These are phyloP conservation scores for Myrmaecium sp. DNA, from an alignment of 2,329 filamentous ascomycete genomes.

Conservation along the genomic window DNA sequence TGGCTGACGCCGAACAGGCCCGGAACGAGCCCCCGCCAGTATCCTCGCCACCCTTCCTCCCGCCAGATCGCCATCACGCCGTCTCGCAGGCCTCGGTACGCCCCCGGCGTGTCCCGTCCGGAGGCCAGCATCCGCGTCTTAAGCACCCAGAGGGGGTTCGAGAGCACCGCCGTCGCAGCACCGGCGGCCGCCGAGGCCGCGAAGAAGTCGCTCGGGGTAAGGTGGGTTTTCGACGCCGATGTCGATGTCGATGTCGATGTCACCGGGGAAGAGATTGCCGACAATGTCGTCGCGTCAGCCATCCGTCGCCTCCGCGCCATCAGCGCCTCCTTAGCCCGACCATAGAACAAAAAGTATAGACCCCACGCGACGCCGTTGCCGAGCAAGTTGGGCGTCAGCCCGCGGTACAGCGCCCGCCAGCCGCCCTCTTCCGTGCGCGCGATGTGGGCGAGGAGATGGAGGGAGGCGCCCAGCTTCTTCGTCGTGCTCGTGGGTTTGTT, in stretches of 20 bases:
- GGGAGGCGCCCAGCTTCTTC: slow-evolving; percentile 34
- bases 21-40: slow-evolving; percentile 75
- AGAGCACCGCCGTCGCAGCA: slow-evolving; percentile 63
- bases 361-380: slow-evolving; percentile 87
- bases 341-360: slow-evolving; percentile 63
- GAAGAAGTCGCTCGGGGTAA: slow-evolving; percentile 86
- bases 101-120: slow-evolving; percentile 54
- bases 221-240: too few relatives aligned
- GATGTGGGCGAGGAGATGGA: slow-evolving; percentile 35
- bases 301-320: too few relatives aligned
- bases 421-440: slow-evolving; percentile 37
- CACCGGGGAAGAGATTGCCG: too few relatives aligned
- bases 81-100: slow-evolving; percentile 61
- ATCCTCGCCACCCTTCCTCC: slow-evolving; percentile 59
- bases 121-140: slow-evolving; percentile 95
- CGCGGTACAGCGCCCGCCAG: slow-evolving; percentile 64
- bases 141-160: slow-evolving; percentile 95
- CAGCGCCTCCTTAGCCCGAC: too few relatives aligned
- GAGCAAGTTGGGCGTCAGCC: slow-evolving; percentile 74
- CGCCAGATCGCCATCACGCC: slow-evolving; percentile 51
- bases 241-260: too few relatives aligned
- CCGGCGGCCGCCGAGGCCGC: slow-evolving; percentile 48
- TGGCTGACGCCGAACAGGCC: slow-evolving; percentile 77
- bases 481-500: slow-evolving; percentile 11
- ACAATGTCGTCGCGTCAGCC: too few relatives aligned